Evolutionary conservation across 176 grass and related monocot species (phyloP).

Genomic region (Otatea glauca): DNA sequence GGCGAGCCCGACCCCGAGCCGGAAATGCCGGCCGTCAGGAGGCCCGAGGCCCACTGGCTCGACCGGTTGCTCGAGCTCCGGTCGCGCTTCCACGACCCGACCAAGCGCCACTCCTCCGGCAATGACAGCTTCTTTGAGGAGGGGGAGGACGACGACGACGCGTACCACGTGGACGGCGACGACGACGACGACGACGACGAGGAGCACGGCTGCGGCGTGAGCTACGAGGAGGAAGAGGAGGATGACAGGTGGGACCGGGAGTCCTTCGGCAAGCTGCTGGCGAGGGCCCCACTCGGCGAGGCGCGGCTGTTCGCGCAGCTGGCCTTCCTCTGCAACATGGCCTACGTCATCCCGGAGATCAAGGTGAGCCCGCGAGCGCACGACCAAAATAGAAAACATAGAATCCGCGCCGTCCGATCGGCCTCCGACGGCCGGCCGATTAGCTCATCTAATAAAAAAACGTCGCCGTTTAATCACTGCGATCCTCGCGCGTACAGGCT

Average conservation of each 20-base stretch:
- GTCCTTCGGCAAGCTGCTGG: conserved; percentile 76
- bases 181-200: conserved; percentile 33
- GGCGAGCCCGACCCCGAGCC: conserved; percentile 40
- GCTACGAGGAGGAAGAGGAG: conserved; percentile 65
- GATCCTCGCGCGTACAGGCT: conserved; percentile 53
- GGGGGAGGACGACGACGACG: conserved; percentile 16
- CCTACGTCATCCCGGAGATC: conserved; percentile 92
- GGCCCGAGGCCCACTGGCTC: conserved; percentile 66
- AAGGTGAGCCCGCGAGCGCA: conserved; percentile 57
- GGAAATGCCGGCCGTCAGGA: conserved; percentile 24
- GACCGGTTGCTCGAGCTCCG: conserved; percentile 77
- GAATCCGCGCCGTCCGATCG: not conserved
- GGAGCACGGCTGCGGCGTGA: conserved; percentile 60
- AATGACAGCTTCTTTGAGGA: conserved; percentile 32
- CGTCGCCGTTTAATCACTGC: not conserved
- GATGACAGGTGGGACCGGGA: conserved; percentile 66
- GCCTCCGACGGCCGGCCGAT: not conserved
- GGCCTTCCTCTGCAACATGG: conserved; percentile 95
- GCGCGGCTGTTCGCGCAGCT: conserved; percentile 80
- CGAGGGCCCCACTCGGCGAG: conserved; percentile 62
- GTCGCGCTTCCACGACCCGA: conserved; percentile 62
- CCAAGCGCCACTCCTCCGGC: conserved; percentile 41
- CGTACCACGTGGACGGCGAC: conserved; percentile 22
- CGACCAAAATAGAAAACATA: not conserved
- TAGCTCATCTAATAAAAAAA: conserved; percentile 14